A percentile compares a stretch with the other conserved stretches of the same genome.
Conservation (phyloP, 306 rosid species). For the Oxytropis ochrocephala region DNA sequence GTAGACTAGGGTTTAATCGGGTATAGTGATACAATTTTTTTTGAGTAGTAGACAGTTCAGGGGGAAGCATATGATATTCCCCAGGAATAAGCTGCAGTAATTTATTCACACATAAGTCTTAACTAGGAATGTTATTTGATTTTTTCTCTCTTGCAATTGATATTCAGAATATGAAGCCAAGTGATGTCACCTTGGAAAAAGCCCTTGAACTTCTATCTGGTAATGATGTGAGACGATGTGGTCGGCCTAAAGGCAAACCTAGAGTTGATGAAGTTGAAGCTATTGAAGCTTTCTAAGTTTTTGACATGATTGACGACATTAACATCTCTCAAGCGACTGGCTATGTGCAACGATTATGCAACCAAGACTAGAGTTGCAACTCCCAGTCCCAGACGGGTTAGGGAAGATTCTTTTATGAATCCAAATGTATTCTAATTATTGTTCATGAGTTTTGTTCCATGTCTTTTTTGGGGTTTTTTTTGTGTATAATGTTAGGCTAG, state of each 20-base stretch:
- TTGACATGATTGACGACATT: background rate
- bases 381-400: background rate
- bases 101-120: background rate
- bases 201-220: conserved; percentile 69
- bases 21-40: background rate
- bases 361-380: background rate
- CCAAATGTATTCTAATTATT: conserved; percentile 9
- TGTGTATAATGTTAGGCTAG: conserved; percentile 16
- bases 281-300: conserved; percentile 40
- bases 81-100: too few relatives aligned
- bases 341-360: background rate
- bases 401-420: conserved; percentile 19
- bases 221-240: conserved; percentile 35
- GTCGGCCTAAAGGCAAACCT: conserved; percentile 58
- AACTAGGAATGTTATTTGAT: background rate
- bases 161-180: conserved; percentile 56
- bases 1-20: background rate
- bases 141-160: background rate
- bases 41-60: background rate
- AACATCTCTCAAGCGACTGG: background rate
- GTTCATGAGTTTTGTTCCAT: conserved; percentile 11
- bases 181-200: conserved; percentile 49
- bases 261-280: conserved; percentile 49
- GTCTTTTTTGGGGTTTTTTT: background rate
- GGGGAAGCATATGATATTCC: background rate